phyloP scores from a whole-genome alignment of 1,139 yeast genomes.

The Petasospora rhodanensis region DNA sequence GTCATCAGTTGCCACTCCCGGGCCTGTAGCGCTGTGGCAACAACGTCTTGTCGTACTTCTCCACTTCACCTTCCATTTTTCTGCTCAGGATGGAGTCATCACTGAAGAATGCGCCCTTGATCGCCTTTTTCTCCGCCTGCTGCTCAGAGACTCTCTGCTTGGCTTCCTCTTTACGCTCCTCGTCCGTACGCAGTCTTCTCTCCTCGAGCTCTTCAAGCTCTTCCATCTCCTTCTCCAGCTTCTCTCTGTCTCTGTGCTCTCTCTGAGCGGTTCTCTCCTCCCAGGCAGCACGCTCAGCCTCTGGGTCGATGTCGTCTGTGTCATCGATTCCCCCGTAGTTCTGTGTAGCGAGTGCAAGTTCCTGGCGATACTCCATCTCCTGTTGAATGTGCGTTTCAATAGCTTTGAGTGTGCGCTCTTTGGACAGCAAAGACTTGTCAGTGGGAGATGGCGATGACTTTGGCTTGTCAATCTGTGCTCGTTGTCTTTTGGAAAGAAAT shows the following conservation, averaged over 20 bases:
- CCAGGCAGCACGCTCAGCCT: slow-evolving; percentile 44
- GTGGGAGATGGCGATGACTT: background rate
- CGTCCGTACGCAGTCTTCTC: slow-evolving; percentile 24
- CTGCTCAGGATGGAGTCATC: slow-evolving; percentile 17
- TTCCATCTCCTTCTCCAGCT: slow-evolving; percentile 33
- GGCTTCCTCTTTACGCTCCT: slow-evolving; percentile 24
- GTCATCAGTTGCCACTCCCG: background rate
- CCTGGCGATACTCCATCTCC: slow-evolving; percentile 23
- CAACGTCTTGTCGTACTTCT: slow-evolving; percentile 22
- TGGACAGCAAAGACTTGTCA: slow-evolving; percentile 11
- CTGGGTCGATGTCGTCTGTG: slow-evolving; percentile 51
- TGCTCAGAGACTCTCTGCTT: slow-evolving; percentile 14
- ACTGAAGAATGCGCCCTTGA: slow-evolving; percentile 21
- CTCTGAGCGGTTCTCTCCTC: slow-evolving; percentile 39
- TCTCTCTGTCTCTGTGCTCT: slow-evolving; percentile 38
- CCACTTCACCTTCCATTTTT: slow-evolving; percentile 20
- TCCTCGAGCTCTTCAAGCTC: slow-evolving; percentile 38
- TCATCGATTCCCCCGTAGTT: slow-evolving; percentile 42
- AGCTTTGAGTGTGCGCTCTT: slow-evolving; percentile 28
- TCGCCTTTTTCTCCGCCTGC: slow-evolving; percentile 10
- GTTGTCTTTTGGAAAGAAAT: slow-evolving; percentile 19
- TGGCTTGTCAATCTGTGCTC: slow-evolving; percentile 2
- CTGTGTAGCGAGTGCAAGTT: slow-evolving; percentile 15
- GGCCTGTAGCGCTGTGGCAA: slow-evolving; percentile 22
- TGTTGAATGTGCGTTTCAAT: slow-evolving; percentile 27